These are phyloP conservation scores for Inonotus obliquus DNA, from an alignment of 1,284 basidiomycete genomes.

Conservation along the genomic window DNA sequence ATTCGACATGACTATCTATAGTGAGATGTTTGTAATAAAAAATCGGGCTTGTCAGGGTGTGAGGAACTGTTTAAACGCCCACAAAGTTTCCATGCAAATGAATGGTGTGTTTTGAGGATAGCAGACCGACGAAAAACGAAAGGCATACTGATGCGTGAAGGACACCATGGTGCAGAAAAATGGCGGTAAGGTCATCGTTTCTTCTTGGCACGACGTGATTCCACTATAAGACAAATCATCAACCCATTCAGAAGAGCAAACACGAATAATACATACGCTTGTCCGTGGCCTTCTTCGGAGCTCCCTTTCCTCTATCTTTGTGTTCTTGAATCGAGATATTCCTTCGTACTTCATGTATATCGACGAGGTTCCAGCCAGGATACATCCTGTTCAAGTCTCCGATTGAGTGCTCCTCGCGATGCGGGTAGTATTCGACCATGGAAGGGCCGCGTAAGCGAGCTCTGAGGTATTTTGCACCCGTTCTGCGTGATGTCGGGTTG, in stretches of 20 bases:
- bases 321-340: constrained; percentile 61
- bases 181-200: neutral
- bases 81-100: no score
- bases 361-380: constrained; percentile 53
- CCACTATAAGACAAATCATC: neutral
- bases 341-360: constrained; percentile 61
- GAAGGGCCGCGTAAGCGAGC: constrained; percentile 70
- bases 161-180: no score
- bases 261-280: constrained; percentile 42
- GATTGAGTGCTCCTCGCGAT: constrained; percentile 41
- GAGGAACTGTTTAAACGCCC: no score
- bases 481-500: constrained; percentile 73
- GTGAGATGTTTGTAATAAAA: no score
- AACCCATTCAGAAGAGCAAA: neutral
- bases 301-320: constrained; percentile 74
- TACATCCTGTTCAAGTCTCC: constrained; percentile 45
- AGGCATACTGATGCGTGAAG: no score
- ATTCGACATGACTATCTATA: no score
- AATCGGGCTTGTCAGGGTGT: no score
- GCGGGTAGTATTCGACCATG: constrained; percentile 76
- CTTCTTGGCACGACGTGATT: constrained; percentile 6
- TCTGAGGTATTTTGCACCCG: constrained; percentile 82
- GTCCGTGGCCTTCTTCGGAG: constrained; percentile 71
- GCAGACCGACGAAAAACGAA: no score
- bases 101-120: no score